Conservation (phyloP, 495 filamentous ascomycete genomes). For the Aspergillus egyptiacus region DNA sequence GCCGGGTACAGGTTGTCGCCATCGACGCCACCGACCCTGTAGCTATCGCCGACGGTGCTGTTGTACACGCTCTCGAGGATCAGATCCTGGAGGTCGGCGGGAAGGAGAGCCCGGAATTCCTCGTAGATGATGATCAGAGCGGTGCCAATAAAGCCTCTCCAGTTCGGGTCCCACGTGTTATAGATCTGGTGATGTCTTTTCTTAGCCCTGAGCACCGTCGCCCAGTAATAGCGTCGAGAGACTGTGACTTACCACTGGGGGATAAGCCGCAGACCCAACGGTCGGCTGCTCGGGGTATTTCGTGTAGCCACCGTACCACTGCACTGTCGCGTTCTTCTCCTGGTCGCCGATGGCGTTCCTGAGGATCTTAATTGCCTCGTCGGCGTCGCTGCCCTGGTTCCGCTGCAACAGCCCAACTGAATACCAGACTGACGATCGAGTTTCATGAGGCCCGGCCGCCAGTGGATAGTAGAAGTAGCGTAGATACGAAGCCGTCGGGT, state of each 20-base stretch:
- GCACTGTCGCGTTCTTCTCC: slow-evolving; percentile 27
- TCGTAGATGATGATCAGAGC: slow-evolving; percentile 34
- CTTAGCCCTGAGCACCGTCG: not conserved
- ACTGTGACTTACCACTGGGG: slow-evolving; percentile 7
- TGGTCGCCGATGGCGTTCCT: slow-evolving; percentile 36
- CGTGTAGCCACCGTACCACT: slow-evolving; percentile 39
- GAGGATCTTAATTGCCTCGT: slow-evolving; percentile 31
- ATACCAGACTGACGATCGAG: slow-evolving; percentile 36
- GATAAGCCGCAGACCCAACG: slow-evolving; percentile 31
- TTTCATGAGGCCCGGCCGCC: slow-evolving; percentile 28
- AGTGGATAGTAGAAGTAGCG: slow-evolving; percentile 24
- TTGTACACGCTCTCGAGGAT: slow-evolving; percentile 31
- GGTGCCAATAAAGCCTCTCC: slow-evolving; percentile 39
- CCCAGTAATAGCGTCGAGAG: too few relatives aligned
- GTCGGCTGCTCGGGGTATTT: slow-evolving; percentile 34
- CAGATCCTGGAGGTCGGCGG: slow-evolving; percentile 20
- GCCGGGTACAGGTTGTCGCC: slow-evolving; percentile 40
- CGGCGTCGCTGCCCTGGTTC: slow-evolving; percentile 31
- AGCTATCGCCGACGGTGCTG: slow-evolving; percentile 33
- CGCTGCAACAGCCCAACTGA: slow-evolving; percentile 33
- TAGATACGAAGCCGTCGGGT: slow-evolving; percentile 10
- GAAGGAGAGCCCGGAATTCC: slow-evolving; percentile 32
- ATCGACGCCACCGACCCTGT: slow-evolving; percentile 39
- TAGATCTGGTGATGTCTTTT: slow-evolving; percentile 23
- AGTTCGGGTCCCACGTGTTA: slow-evolving; percentile 39